Base-by-base conservation (phyloP, 2,329 filamentous ascomycete genomes). In the Alternaria novae-zelandiae region DNA sequence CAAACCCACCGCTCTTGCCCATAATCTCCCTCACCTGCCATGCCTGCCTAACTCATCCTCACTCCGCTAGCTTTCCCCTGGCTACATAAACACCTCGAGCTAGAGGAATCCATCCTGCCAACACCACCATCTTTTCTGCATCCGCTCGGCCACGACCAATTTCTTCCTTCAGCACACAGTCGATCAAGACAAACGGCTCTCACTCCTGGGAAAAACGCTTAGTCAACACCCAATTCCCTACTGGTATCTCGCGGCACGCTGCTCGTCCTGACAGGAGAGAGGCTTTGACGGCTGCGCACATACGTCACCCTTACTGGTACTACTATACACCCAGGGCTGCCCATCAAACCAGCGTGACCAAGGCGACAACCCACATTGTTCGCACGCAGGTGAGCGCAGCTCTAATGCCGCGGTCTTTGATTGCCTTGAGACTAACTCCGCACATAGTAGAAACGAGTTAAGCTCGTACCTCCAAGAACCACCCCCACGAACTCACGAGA, bases 11-110 rank as follows among this genome's bases (percentile, higher is more conserved):
- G 59, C 36, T 59, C 53, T 45, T 54, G 30, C 60, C 9, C 25
- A 30, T 13, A 21, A 3, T 20, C 15, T 45, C 59, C 51, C 51
- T 63, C 59, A 65, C 63, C 55, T 55, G 41, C 10, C n/a, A 47
- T 44, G 36, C 28, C 5, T 50, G 20, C 25, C 25, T 36, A 26
- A 13, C 26, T 30, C 36, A 15, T 6, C 15, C 43, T 21, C 28
- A 54, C 62, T 28, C 46, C 30, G n/a, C 36, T 32, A 30, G 25
- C 32, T 36, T 10, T 23, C 17, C 17, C 17, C 17, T 10, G 6
- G 6, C 25, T 46, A 44, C 15, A 8, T 36, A 36, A 15, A 36
- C 9, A n/a, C 25, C 17, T 9, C n/a, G 7, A 17, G 7, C 41
- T 28, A 25, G 5, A 30, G 4, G 25, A 25, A 23, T 56, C 13